Conservation (phyloP, 2,329 filamentous ascomycete species). For the Trichophyton simii region DNA sequence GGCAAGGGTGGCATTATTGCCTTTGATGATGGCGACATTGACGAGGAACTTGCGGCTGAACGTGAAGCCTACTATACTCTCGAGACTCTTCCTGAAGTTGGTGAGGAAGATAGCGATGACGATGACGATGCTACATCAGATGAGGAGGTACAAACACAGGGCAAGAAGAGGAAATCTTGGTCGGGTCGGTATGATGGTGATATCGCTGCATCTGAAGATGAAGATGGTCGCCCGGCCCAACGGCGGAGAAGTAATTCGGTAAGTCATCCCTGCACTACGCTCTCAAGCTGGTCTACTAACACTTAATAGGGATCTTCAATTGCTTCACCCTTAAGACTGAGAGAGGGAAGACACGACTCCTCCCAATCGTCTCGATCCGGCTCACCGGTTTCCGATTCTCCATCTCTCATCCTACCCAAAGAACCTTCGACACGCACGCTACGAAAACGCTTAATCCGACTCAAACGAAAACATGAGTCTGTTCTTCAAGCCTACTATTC, state of each 20-base stretch:
- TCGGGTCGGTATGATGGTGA: constrained; percentile 58
- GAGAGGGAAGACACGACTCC: constrained; percentile 27
- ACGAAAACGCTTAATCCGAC: constrained; percentile 57
- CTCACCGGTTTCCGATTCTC: constrained; percentile 31
- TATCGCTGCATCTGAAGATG: constrained; percentile 43
- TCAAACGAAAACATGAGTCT: constrained; percentile 64
- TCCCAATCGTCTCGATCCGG: constrained; percentile 36
- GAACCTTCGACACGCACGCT: constrained; percentile 59
- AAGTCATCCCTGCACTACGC: constrained; percentile 16
- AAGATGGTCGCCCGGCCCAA: constrained; percentile 64
- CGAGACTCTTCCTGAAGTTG: constrained; percentile 79
- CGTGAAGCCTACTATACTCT: constrained; percentile 74
- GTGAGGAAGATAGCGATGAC: constrained; percentile 55
- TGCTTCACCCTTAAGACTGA: constrained; percentile 31
- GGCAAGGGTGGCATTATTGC: constrained; percentile 82
- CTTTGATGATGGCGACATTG: constrained; percentile 91
- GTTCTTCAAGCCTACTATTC: constrained; percentile 73
- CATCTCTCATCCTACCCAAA: constrained; percentile 35
- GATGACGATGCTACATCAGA: constrained; percentile 48
- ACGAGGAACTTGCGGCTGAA: constrained; percentile 63
- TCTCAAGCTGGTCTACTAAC: constrained; percentile 10
- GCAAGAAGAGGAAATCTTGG: constrained; percentile 67
- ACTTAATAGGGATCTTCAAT: constrained; percentile 29
- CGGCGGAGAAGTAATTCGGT: constrained; percentile 81
- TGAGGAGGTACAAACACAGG: constrained; percentile 25